Evolutionary conservation across 2,329 filamentous ascomycete species (phyloP), one percentile per base, ranked within the genome.

Genomic region (Hymenoscyphus occultus): DNA sequence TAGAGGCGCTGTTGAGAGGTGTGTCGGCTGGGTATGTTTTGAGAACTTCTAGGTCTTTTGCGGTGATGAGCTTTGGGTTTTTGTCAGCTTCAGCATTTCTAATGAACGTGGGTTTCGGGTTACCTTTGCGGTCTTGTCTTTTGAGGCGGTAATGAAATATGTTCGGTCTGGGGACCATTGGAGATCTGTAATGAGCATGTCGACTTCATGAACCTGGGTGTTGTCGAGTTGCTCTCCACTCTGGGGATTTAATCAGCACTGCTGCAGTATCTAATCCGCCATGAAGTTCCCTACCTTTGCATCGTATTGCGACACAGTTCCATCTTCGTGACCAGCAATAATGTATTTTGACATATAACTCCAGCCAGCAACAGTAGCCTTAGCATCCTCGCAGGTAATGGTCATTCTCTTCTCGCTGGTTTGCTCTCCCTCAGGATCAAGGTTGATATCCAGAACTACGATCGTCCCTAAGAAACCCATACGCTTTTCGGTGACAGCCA

Each of bases 401-500:
- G 88, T 91, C 77, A 98, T 79, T 70, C 81, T 83, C 75, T 89
- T 91, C 82, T 97, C 93, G 74, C 93, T 87, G 71, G 83, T 87
- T 84, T 99, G 95, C 78, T 92, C 87, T 69, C 89, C 92, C 69
- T 93, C 83, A 69, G 91, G 85, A 76, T 96, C 93, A 71, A 89
- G 86, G 78, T 87, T 89, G 84, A 99, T 90, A 78, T 97, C 91
- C 76, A 96, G 86, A 70, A 98, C 93, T 68, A 94, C 89, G 75
- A 99, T 97, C 72, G 93, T 96, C 77, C 92, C 92, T 71, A 98
- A 84, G 81, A 92, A 94, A 72, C 95, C 95, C 87, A 96, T 97
- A 75, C 95, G 92, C 90, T 97, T 97, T 84, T 99, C 95, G 62
- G 95, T 99, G 69, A 99, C 93, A 69, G 92, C 94, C 71, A 99